phyloP scores from a whole-genome alignment of 2,329 filamentous ascomycete genomes.

The Arthrobotrys entomopaga region DNA sequence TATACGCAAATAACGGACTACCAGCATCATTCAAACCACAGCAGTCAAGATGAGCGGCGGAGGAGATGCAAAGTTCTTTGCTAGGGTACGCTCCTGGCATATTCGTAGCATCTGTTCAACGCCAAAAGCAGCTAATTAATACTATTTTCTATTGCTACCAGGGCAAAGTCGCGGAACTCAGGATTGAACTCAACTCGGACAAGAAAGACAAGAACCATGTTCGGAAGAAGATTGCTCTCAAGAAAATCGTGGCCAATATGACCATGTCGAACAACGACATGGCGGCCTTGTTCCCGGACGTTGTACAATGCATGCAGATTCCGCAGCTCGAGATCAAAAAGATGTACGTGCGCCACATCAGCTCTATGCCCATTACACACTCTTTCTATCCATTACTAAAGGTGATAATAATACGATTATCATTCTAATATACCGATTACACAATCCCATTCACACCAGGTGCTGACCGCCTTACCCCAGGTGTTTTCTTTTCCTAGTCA shows the following conservation, averaged over 20 bases:
- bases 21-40: neutral
- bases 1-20: slow-evolving; percentile 5
- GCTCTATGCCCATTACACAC: neutral
- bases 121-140: neutral
- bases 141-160: slow-evolving; percentile 66
- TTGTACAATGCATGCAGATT: slow-evolving; percentile 94
- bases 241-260: slow-evolving; percentile 99
- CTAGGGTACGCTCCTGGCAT: slow-evolving; percentile 74
- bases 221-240: slow-evolving; percentile 95
- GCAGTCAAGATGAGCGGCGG: slow-evolving; percentile 65
- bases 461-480: slow-evolving; percentile 64
- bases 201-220: slow-evolving; percentile 98
- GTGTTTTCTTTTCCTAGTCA: slow-evolving; percentile 97
- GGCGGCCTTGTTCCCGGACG: slow-evolving; percentile 94
- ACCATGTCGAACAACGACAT: slow-evolving; percentile 99
- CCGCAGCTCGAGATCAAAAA: slow-evolving; percentile 98
- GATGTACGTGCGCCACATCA: slow-evolving; percentile 71
- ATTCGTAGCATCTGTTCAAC: slow-evolving; percentile 23
- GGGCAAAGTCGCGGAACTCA: slow-evolving; percentile 98
- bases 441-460: neutral
- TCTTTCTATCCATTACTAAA: no score
- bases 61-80: slow-evolving; percentile 99
- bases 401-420: neutral
- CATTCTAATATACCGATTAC: neutral
- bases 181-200: slow-evolving; percentile 90